Evolutionary conservation across 2,329 filamentous ascomycete genomes (phyloP).

Genomic region (Orbilia oligospora): DNA sequence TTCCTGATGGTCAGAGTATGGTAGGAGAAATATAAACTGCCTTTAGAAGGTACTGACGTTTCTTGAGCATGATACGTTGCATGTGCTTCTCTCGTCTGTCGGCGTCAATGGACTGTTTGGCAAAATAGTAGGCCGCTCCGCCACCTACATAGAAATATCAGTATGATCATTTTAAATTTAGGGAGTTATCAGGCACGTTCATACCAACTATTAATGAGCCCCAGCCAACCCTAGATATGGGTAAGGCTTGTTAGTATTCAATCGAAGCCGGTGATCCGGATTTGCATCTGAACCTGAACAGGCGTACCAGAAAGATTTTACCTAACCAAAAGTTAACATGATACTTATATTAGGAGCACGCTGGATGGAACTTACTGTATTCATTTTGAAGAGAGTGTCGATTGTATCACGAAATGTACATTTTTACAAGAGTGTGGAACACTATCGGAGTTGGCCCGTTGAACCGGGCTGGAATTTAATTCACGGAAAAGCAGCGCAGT

Average conservation of each 20-base stretch:
- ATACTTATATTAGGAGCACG: not conserved
- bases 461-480: constrained; percentile 34
- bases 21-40: not conserved
- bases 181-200: no score
- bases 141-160: constrained; percentile 74
- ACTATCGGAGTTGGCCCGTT: constrained; percentile 7
- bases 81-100: constrained; percentile 82
- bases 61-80: constrained; percentile 77
- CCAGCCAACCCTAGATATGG: constrained; percentile 83
- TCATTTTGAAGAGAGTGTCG: constrained; percentile 68
- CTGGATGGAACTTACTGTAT: constrained; percentile 70
- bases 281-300: constrained; percentile 26
- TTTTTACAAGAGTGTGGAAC: constrained; percentile 21
- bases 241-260: not conserved
- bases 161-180: constrained; percentile 18
- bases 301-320: constrained; percentile 77
- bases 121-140: constrained; percentile 93
- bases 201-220: constrained; percentile 87
- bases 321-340: constrained; percentile 67
- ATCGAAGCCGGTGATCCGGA: constrained; percentile 53
- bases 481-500: constrained; percentile 13
- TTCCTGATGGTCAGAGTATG: constrained; percentile 65
- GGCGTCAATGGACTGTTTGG: constrained; percentile 93
- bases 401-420: constrained; percentile 21
- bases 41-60: constrained; percentile 63